phyloP scores from a whole-genome alignment of 805 yeast species.

The Metschnikowia sp. region DNA sequence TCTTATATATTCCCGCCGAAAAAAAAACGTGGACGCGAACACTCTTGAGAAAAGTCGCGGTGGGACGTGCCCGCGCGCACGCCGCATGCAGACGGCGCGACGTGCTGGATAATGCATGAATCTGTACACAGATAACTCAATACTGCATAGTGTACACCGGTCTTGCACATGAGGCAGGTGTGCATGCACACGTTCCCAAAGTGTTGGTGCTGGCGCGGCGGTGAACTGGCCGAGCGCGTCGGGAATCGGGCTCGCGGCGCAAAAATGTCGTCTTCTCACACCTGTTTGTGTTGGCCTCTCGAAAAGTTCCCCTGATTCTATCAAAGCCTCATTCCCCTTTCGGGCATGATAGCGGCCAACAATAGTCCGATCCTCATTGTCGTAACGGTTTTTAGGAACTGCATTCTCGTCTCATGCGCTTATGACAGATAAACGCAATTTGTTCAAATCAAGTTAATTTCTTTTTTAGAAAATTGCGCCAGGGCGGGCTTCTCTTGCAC shows the following conservation, averaged over 20 bases:
- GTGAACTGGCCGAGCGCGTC: neutral
- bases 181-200: neutral
- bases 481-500: no score
- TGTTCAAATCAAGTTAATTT: no score
- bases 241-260: neutral
- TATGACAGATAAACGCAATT: no score
- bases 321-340: no score
- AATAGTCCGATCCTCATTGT: no score
- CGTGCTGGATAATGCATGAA: neutral
- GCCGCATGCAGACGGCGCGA: slow-evolving; percentile 2
- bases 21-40: slow-evolving; percentile 8
- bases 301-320: no score
- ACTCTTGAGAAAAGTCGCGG: slow-evolving; percentile 10
- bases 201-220: neutral
- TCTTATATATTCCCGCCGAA: slow-evolving; percentile 11
- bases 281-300: no score
- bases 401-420: no score
- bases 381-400: no score
- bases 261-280: neutral
- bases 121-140: no score
- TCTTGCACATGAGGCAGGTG: neutral
- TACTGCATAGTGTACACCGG: neutral
- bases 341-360: no score
- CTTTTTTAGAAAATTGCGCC: no score
- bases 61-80: slow-evolving; percentile 8